Base-by-base conservation (phyloP, 148 eudicot genomes). In the Pouteria glomerata region DNA sequence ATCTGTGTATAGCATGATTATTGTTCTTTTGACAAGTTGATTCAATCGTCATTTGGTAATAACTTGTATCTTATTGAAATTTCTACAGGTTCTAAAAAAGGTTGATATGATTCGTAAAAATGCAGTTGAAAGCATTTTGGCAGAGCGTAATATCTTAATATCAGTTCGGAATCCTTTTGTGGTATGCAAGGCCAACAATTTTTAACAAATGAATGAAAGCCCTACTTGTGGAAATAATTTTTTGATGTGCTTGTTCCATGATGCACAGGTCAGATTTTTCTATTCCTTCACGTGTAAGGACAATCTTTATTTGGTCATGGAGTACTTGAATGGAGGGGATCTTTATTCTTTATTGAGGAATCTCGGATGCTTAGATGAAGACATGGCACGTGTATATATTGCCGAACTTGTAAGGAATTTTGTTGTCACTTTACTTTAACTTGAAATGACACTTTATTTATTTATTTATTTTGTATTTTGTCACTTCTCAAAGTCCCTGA, bases 241-340 rank as follows among this genome's bases (percentile, higher is more conserved):
- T 69, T 55, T 76, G 69, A 76, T 71, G 63, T 73, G 60, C 33
- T 77, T 77, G 51, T 79, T 24, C 77, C 63, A 72, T 72, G 76
- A 63, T 79, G 85, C 70, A 81, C 91, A 95, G 99, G 99, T 96
- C 69, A 85, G 99, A 11, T 92, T 96, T 85, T 96, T 90, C 84
- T 96, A 96, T 85, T 96, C 99, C 59, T 96, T 96, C 84, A 96
- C 99, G 7, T 90, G 97, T 80, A 88, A 88, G 85, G 99, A 96
- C 73, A 96, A 96, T 82, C 96, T 96, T 56, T 96, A 96, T 82
- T 70, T 96, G 84, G 99, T 96, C 27, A 96, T 96, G 99, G 99
- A 96, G 77, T 96, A 96, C 78, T 76, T 96, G 52, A 96, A 96
- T 76, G 99, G 99, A 74, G 99, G 99, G 63, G 99, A 96, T 79